phyloP scores from a whole-genome alignment of 2,329 filamentous ascomycete genomes.

The Venturia asperata region DNA sequence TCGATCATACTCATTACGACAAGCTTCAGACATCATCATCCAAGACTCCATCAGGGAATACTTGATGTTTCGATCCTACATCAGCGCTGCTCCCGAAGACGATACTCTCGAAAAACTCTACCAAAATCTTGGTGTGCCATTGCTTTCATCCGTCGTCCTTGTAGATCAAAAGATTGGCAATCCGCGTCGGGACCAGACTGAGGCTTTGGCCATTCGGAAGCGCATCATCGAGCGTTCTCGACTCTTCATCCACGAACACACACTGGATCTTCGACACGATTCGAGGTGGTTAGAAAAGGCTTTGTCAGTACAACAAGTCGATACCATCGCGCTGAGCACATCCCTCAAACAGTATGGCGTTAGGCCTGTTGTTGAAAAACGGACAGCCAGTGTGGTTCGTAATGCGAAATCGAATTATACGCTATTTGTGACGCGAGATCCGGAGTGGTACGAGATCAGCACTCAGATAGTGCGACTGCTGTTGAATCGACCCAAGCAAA shows the following conservation, averaged over 20 bases:
- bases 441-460: slow-evolving; percentile 87
- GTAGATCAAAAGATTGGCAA: slow-evolving; percentile 68
- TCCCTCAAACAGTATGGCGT: slow-evolving; percentile 65
- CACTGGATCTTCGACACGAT: slow-evolving; percentile 74
- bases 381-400: slow-evolving; percentile 61
- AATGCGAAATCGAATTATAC: slow-evolving; percentile 50
- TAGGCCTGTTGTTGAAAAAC: slow-evolving; percentile 50
- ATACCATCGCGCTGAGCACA: slow-evolving; percentile 67
- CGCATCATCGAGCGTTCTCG: slow-evolving; percentile 82
- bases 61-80: slow-evolving; percentile 73
- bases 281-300: slow-evolving; percentile 86
- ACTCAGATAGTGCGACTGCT: slow-evolving; percentile 77
- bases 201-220: slow-evolving; percentile 64
- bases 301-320: slow-evolving; percentile 68
- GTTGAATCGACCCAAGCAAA: slow-evolving; percentile 73
- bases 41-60: slow-evolving; percentile 49
- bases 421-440: slow-evolving; percentile 69
- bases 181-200: slow-evolving; percentile 57
- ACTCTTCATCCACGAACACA: slow-evolving; percentile 81
- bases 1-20: slow-evolving; percentile 70
- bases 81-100: slow-evolving; percentile 85
- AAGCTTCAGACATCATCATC: slow-evolving; percentile 70
- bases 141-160: slow-evolving; percentile 69
- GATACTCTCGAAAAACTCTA: slow-evolving; percentile 83
- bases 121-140: slow-evolving; percentile 66